Conservation (phyloP, 2,329 filamentous ascomycete genomes). For the Apiospora sp. region DNA sequence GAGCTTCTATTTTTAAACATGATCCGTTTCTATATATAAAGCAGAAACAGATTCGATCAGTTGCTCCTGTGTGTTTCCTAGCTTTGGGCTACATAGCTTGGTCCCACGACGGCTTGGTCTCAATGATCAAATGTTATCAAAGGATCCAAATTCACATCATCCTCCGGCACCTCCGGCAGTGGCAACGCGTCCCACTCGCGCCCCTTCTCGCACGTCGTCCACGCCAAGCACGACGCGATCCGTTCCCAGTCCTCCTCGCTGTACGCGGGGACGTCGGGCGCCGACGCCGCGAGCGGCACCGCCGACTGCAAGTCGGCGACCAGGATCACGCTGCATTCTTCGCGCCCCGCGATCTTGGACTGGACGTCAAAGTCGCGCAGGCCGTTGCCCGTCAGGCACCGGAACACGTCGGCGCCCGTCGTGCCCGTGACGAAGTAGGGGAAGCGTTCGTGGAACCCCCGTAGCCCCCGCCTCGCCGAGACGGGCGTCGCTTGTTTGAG, state of each 20-base stretch:
- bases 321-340: too few relatives aligned
- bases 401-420: not conserved
- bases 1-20: too few relatives aligned
- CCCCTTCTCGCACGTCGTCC: not conserved
- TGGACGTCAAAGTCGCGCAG: too few relatives aligned
- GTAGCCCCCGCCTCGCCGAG: not conserved
- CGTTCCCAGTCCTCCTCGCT: not conserved
- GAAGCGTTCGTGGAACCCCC: not conserved
- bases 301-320: not conserved
- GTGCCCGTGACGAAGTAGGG: not conserved
- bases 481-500: not conserved
- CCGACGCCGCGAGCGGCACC: not conserved
- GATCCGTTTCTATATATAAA: too few relatives aligned
- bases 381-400: not conserved
- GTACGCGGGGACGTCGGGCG: not conserved
- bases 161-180: too few relatives aligned
- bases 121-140: too few relatives aligned
- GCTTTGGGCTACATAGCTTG: too few relatives aligned
- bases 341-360: not conserved
- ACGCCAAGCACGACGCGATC: not conserved
- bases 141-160: too few relatives aligned
- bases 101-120: too few relatives aligned
- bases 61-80: too few relatives aligned
- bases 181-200: too few relatives aligned
- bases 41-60: too few relatives aligned